Evolutionary conservation across 2,329 filamentous ascomycete genomes (phyloP).

Genomic region (Parafenestella ontariensis): DNA sequence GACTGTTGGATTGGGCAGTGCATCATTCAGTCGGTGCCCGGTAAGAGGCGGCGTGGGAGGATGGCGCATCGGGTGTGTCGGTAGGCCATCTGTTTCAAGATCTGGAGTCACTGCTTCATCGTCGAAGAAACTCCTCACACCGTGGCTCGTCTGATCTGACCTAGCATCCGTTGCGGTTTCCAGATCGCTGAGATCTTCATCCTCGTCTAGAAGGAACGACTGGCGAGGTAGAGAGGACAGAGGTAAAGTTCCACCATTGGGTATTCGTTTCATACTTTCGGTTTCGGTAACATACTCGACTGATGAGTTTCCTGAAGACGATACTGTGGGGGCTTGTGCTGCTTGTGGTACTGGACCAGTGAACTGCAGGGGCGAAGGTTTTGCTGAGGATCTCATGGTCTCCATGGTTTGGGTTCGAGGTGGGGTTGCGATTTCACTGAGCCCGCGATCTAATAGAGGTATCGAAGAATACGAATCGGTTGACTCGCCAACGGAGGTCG

Average conservation of each 20-base stretch:
- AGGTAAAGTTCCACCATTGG: conserved; percentile 53
- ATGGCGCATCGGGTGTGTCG: conserved; percentile 45
- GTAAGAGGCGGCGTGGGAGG: conserved; percentile 56
- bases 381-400: conserved; percentile 57
- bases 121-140: conserved; percentile 58
- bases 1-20: conserved; percentile 33
- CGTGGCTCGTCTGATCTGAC: conserved; percentile 47
- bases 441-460: conserved; percentile 75
- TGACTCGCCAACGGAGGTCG: conserved; percentile 62
- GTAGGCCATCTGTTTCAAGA: conserved; percentile 35
- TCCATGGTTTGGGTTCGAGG: conserved; percentile 46
- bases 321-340: conserved; percentile 16
- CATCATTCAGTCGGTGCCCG: conserved; percentile 39
- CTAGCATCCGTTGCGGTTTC: conserved; percentile 60
- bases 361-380: conserved; percentile 42
- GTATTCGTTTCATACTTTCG: conserved; percentile 59
- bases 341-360: conserved; percentile 20
- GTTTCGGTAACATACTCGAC: conserved; percentile 60
- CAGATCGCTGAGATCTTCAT: conserved; percentile 62
- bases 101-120: conserved; percentile 51
- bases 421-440: conserved; percentile 36
- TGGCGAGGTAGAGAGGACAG: conserved; percentile 34
- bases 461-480: conserved; percentile 78
- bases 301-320: conserved; percentile 55
- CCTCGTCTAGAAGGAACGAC: conserved; percentile 62